Percentiles rank a stretch among this genome's conserved stretches.
Conservation (phyloP, 192 early-diverging fungal genomes). For the Pilaira anomala region DNA sequence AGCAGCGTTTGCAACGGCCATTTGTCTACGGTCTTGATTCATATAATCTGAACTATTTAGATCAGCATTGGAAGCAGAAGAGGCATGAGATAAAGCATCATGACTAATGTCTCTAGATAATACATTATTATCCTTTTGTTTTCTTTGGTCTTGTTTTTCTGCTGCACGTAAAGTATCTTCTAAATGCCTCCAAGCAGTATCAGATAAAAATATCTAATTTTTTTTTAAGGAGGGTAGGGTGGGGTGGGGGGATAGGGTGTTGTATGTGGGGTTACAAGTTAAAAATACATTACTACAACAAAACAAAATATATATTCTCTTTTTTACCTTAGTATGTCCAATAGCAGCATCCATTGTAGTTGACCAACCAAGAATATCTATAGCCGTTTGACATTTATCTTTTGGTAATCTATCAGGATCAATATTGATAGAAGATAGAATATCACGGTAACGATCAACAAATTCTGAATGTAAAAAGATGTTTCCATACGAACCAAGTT, state of each 20-base stretch:
- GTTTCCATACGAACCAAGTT: slow-evolving; percentile 69
- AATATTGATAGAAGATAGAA: slow-evolving; percentile 43
- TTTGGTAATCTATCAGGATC: slow-evolving; percentile 29
- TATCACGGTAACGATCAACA: slow-evolving; percentile 65
- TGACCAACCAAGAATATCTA: slow-evolving; percentile 57
- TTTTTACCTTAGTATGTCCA: slow-evolving; percentile 47
- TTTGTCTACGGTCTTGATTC: neutral
- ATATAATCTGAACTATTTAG: slow-evolving; percentile 1
- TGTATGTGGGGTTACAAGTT: too few species aligned
- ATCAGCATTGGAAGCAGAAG: slow-evolving; percentile 20
- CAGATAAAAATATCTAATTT: slow-evolving; percentile 66
- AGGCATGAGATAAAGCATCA: slow-evolving; percentile 23
- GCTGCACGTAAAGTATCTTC: slow-evolving; percentile 73
- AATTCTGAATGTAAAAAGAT: slow-evolving; percentile 75
- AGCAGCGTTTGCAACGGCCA: slow-evolving; percentile 15
- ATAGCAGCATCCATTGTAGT: slow-evolving; percentile 51
- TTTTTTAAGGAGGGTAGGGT: too few species aligned
- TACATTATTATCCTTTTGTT: neutral
- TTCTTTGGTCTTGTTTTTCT: slow-evolving; percentile 57
- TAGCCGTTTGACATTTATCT: slow-evolving; percentile 42
- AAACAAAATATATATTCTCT: too few species aligned
- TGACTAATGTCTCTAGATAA: slow-evolving; percentile 11
- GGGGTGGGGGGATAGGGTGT: too few species aligned
- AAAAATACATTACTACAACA: too few species aligned
- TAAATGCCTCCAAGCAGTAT: slow-evolving; percentile 78